phyloP scores from a whole-genome alignment of 257 asterid genomes.

The Coffea eugenioides region DNA sequence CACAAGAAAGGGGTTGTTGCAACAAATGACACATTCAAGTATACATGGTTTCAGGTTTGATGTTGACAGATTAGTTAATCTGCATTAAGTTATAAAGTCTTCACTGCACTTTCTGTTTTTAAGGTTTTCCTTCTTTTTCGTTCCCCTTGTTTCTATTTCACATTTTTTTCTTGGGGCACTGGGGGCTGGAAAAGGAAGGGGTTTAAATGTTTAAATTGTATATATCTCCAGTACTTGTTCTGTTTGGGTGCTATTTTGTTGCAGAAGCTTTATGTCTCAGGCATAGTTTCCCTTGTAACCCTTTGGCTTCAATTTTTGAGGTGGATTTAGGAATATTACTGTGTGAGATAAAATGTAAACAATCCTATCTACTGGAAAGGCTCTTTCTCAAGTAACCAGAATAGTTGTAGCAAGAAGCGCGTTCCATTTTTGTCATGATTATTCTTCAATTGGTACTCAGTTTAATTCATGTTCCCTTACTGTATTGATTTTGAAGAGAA shows the following conservation, averaged over 20 bases:
- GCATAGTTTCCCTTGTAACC: neutral
- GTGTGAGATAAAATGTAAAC: no score
- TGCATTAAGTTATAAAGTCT: neutral
- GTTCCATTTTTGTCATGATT: neutral
- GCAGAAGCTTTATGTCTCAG: neutral
- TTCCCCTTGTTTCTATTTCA: neutral
- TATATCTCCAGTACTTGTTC: neutral
- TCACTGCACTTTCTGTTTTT: neutral
- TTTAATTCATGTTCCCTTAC: neutral
- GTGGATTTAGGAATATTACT: neutral
- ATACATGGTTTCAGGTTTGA: slow-evolving; percentile 84
- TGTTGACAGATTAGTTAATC: neutral
- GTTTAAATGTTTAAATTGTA: neutral
- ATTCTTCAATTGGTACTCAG: neutral
- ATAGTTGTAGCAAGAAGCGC: no score
- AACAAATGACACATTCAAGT: slow-evolving; percentile 80
- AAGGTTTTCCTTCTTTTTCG: neutral
- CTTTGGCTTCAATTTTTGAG: neutral
- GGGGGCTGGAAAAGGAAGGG: neutral
- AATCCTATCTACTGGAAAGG: no score
- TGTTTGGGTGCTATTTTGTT: neutral
- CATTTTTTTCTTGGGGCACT: neutral
- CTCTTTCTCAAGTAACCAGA: no score
- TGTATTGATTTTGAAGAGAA: neutral
- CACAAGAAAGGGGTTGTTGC: slow-evolving; percentile 71